Evolutionary conservation across 2,329 filamentous ascomycete genomes (phyloP), one percentile per base, ranked within the genome.

Genomic region (Myriosclerotinia curreyana): DNA sequence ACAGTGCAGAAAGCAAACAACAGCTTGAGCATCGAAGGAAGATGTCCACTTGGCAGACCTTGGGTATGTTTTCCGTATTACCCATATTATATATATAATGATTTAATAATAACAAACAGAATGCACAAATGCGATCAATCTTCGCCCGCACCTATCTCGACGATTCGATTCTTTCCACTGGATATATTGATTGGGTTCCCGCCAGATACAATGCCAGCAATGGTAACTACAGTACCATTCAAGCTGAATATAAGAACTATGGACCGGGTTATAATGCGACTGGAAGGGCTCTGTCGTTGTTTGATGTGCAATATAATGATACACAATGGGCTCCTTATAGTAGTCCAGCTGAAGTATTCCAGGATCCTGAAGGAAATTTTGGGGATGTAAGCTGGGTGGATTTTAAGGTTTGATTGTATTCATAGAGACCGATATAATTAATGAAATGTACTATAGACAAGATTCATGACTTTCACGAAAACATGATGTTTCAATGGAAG

Each of bases 1-100:
- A 75, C 76, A 3, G 78, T 87, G 5, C 74, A 78, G 0, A 83
- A 83, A 2, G 82, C 83, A 31, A 89, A 89, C 70, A 75, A 81
- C 22, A 77, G 78, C 15, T 55, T 66, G 3, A 62, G 28, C 5
- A 72, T 72, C 20, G 63, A 64, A 12, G 79, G 79, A 0, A 75
- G 79, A 69, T 85, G 83, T 69, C 76, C 81, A 1, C 74, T 85
- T 0, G 83, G 83, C 3, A 71, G 83, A 28, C 82, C 82, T 0
- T 85, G 83, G 78, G 65, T 66, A 54, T 25, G 55, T 20, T 42
- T 25, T 15, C 48, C 4, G 17, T 11, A 12, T 12, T 49, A 7
- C 12, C 46, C 28, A n/a, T 36, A 36, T 22, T 5, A 25, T 2
- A 20, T 2, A 20, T 9, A 17, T 1, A 36, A 48, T 34, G 31